Percentiles rank a stretch among this genome's conserved stretches.
Evolutionary conservation across 2,329 filamentous ascomycete species (phyloP).

Genomic region (Cordyceps pruinosa): DNA sequence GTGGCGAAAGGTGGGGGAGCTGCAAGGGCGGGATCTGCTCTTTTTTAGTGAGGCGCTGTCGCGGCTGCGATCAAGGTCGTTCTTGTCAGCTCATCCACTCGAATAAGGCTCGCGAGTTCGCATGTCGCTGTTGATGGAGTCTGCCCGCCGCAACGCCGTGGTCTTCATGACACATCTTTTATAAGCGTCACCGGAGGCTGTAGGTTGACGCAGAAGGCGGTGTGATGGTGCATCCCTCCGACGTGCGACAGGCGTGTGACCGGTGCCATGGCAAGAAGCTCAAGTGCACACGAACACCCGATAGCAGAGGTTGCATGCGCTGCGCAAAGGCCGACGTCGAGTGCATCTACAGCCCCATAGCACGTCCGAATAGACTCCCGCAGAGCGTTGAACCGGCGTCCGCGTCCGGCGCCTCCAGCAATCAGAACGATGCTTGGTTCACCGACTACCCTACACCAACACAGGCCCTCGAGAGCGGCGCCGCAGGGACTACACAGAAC

Average conservation of each 20-base stretch:
- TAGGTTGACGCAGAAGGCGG: background rate
- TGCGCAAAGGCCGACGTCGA: slow-evolving; percentile 34
- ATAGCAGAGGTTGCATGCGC: slow-evolving; percentile 30
- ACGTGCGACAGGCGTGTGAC: slow-evolving; percentile 32
- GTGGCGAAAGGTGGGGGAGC: slow-evolving; percentile 10
- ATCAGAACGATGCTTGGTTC: background rate
- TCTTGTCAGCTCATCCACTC: too few species aligned
- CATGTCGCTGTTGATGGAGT: too few species aligned
- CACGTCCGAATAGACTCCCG: slow-evolving; percentile 15
- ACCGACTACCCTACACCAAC: background rate
- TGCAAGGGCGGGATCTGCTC: background rate
- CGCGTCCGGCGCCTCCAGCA: background rate
- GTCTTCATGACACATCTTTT: too few species aligned
- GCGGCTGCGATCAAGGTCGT: background rate
- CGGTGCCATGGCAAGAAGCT: slow-evolving; percentile 43
- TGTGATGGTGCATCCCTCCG: background rate
- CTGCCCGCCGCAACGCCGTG: too few species aligned
- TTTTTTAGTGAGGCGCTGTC: background rate
- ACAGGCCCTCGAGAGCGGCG: background rate
- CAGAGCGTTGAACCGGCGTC: background rate
- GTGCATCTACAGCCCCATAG: slow-evolving; percentile 38
- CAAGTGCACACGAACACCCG: slow-evolving; percentile 34
- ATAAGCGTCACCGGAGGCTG: too few species aligned
- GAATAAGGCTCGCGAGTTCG: too few species aligned
- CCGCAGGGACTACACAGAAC: slow-evolving; percentile 8